phyloP scores from a whole-genome alignment of 306 rosid species.

The Parietaria judaica region DNA sequence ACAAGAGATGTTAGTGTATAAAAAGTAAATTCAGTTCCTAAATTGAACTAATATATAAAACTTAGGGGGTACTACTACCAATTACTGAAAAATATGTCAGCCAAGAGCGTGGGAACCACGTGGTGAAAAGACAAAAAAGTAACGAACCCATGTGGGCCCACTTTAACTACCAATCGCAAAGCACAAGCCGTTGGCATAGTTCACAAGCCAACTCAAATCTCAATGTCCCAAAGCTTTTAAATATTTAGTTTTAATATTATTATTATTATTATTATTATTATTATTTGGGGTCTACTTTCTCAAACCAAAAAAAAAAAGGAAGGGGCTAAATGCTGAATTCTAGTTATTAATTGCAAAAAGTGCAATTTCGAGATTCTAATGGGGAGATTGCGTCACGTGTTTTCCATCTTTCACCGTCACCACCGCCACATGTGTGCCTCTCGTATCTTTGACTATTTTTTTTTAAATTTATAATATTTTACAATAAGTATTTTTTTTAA shows the following conservation, averaged over 20 bases:
- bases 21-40: too few relatives aligned
- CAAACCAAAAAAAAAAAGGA: too few relatives aligned
- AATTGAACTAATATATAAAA: too few relatives aligned
- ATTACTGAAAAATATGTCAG: background rate
- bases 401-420: background rate
- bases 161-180: conserved; percentile 18
- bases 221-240: background rate
- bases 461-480: too few relatives aligned
- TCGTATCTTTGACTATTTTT: background rate
- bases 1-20: too few relatives aligned
- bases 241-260: background rate
- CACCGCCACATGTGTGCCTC: background rate
- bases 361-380: background rate
- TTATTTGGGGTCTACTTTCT: too few relatives aligned
- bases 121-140: conserved; percentile 5
- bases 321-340: background rate
- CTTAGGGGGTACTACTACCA: too few relatives aligned
- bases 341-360: background rate
- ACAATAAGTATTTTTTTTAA: too few relatives aligned
- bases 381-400: background rate
- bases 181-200: conserved; percentile 1
- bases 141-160: conserved; percentile 22
- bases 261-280: too few relatives aligned
- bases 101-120: conserved; percentile 3
- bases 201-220: background rate